Percentiles rank a stretch among this genome's conserved stretches.
phyloP scores from a whole-genome alignment of 768 basidiomycete genomes.

The Galerina marginata region DNA sequence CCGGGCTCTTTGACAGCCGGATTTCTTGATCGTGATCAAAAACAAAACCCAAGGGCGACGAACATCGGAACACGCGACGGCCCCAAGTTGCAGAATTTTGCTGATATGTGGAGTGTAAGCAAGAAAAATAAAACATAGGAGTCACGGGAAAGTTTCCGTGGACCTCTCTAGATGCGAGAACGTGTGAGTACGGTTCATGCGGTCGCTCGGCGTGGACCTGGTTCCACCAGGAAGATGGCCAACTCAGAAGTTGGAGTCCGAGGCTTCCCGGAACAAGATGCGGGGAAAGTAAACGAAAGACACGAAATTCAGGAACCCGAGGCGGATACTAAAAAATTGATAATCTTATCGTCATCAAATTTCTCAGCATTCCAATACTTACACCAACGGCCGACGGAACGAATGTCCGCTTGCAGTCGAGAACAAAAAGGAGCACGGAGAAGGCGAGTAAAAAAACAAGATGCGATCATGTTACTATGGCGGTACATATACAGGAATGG shows the following conservation, averaged over 20 bases:
- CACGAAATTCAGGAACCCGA: slow-evolving; percentile 24
- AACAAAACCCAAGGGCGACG: neutral
- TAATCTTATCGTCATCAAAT: slow-evolving; percentile 18
- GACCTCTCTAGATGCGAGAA: neutral
- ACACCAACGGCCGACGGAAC: slow-evolving; percentile 20
- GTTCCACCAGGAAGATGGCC: neutral
- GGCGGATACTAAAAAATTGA: slow-evolving; percentile 11
- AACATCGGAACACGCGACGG: neutral
- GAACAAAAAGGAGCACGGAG: slow-evolving; percentile 20
- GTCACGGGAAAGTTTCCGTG: neutral
- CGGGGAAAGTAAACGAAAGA: slow-evolving; percentile 17
- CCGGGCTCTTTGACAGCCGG: neutral
- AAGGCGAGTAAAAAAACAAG: slow-evolving; percentile 28
- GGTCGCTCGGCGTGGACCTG: slow-evolving; percentile 1
- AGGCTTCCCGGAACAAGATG: slow-evolving; percentile 21
- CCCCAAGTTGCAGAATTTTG: neutral
- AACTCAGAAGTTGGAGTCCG: slow-evolving; percentile 12
- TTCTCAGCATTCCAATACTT: slow-evolving; percentile 9
- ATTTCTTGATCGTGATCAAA: slow-evolving; percentile 1
- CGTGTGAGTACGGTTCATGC: neutral
- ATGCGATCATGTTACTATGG: slow-evolving; percentile 33
- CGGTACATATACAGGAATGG: slow-evolving; percentile 38
- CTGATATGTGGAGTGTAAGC: slow-evolving; percentile 5
- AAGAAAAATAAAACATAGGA: neutral
- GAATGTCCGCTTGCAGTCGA: slow-evolving; percentile 19